Evolutionary conservation across 441 rosid species (phyloP).

Genomic region (Adansonia gregorii): DNA sequence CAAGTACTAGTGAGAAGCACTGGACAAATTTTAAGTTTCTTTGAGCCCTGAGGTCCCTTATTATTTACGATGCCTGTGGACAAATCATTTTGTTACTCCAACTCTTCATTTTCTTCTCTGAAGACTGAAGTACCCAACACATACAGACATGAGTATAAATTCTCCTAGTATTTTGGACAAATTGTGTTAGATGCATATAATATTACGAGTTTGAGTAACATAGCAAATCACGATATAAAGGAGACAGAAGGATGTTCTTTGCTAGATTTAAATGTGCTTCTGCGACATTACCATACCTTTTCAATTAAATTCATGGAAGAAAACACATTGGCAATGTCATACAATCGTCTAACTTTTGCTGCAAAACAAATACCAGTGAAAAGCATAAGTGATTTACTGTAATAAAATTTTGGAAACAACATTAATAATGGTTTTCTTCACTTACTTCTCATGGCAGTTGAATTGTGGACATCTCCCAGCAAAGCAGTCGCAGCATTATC

Average conservation of each 20-base stretch:
- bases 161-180: too few relatives aligned
- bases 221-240: not conserved
- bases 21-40: not conserved
- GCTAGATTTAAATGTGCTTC: not conserved
- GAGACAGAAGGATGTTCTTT: not conserved
- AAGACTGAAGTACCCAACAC: too few relatives aligned
- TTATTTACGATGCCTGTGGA: not conserved
- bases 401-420: constrained; percentile 20
- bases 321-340: constrained; percentile 87
- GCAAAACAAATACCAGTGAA: constrained; percentile 37
- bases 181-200: too few relatives aligned
- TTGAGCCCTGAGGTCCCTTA: not conserved
- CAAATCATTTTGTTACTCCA: not conserved
- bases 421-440: constrained; percentile 14
- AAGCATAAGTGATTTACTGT: constrained; percentile 22
- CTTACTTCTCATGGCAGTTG: constrained; percentile 75
- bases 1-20: constrained; percentile 9
- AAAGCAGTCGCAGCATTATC: constrained; percentile 70
- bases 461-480: constrained; percentile 57
- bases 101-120: too few relatives aligned
- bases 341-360: constrained; percentile 86
- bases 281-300: constrained; percentile 54
- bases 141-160: too few relatives aligned
- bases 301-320: constrained; percentile 78
- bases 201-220: too few relatives aligned